Evolutionary conservation across 2,329 filamentous ascomycete genomes (phyloP), one percentile per base, ranked within the genome.

Genomic region (Gaeumannomyces tritici): DNA sequence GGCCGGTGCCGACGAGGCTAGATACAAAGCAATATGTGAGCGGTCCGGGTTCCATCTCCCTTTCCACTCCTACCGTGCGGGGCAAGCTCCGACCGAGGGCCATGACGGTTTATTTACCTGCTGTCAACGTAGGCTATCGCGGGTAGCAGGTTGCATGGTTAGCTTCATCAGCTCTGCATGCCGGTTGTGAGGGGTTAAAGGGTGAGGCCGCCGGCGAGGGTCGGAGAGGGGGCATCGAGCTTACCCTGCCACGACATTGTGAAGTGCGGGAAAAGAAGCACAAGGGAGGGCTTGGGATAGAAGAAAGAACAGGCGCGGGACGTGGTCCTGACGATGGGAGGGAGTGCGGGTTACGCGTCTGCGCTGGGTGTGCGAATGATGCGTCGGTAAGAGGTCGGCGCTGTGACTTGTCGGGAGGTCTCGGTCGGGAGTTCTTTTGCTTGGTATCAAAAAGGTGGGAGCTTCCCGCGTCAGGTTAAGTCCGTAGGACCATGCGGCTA

Each of bases 201-300:
- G 6, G 42, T 21, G 21, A 11, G 42, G 63, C 56, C 31, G 67
- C 65, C 67, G 66, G 66, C 62, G 61, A 61, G 56, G n/a, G 61
- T 31, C 33, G 27, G 12, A 29, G 27, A 11, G 12, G 21, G 27
- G 12, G 61, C 63, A 63, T 63, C 33, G 67, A 70, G 71, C 75
- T 69, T 75, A 90, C 88, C 85, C 88, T 91, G 87, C 87, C 87
- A 89, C 77, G 87, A 89, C 87, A 90, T 89, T 73, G 69, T 84
- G 72, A 64, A 67, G 68, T n/a, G 26, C 26, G 29, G 29, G 15
- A 58, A 58, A 6, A 27, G n/a, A 28, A 56, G 12, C 26, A 27
- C 6, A 55, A 55, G 27, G 8, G 28, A 56, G 18, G 2, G 54
- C 54, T 26, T 56, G 26, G 12, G 28, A 13, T 35, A 13, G 26